Evolutionary conservation across 1,284 basidiomycete species (phyloP).

Genomic region (Naganishia liquefaciens): DNA sequence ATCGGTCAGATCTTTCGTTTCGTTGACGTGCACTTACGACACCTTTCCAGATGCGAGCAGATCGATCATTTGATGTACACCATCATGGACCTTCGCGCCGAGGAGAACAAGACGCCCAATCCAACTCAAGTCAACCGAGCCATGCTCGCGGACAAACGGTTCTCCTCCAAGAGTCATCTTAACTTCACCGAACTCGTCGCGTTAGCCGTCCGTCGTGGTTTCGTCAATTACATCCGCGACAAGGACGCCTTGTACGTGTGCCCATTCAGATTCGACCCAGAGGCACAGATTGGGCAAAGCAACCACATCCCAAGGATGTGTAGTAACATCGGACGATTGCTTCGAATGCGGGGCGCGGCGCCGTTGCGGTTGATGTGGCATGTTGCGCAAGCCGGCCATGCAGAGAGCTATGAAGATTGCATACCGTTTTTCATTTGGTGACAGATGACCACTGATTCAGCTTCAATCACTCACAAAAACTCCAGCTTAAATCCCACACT

Average conservation of each 20-base stretch:
- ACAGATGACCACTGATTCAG: too few relatives aligned
- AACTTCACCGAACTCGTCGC: slow-evolving; percentile 13
- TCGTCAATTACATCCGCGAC: not conserved
- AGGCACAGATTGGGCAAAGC: too few relatives aligned
- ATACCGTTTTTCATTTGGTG: too few relatives aligned
- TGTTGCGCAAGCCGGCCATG: too few relatives aligned
- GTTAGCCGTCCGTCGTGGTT: not conserved
- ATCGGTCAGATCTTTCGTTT: too few relatives aligned
- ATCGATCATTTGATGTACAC: slow-evolving; percentile 33
- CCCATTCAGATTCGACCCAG: not conserved
- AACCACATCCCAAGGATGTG: too few relatives aligned
- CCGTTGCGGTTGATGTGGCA: too few relatives aligned
- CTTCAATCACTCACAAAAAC: too few relatives aligned
- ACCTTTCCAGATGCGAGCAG: slow-evolving; percentile 29
- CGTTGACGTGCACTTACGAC: not conserved
- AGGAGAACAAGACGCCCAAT: slow-evolving; percentile 18
- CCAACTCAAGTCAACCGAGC: not conserved
- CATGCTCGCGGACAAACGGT: slow-evolving; percentile 2
- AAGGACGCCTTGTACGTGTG: slow-evolving; percentile 9
- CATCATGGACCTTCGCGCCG: slow-evolving; percentile 30
- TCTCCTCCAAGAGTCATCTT: not conserved
- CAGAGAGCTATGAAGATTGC: too few relatives aligned
- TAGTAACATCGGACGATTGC: too few relatives aligned
- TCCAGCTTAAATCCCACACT: too few relatives aligned
- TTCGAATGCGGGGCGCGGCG: too few relatives aligned